Evolutionary conservation across 2,329 filamentous ascomycete species (phyloP), one percentile per base, ranked within the genome.

Genomic region (Apiospora saccharicola): DNA sequence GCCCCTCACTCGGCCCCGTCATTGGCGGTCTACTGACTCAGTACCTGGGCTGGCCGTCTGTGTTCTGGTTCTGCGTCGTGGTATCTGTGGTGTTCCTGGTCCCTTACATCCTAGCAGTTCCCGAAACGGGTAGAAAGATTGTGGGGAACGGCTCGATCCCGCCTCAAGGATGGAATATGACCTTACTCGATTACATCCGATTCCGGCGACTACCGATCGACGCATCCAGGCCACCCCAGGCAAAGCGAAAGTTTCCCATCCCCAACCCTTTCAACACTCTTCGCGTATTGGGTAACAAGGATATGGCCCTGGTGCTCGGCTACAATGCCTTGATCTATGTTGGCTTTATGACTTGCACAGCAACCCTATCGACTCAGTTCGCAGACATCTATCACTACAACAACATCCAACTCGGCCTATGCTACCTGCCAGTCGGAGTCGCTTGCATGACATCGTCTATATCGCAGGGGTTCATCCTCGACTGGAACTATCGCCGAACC

Each of bases 401-500:
- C 75, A 84, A 88, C 61, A 80, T 90, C 16, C 81, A 87, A 74
- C 83, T 88, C 41, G 88, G 88, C 3, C 81, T 90, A 3, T 88
- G 88, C 74, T 90, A 87, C 75, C 81, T 90, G 16, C 87, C 88
- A 0, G 86, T 89, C 70, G 88, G 88, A 0, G 77, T 85, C 2
- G 87, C 87, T 4, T 88, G 86, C 72, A 86, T 83, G 51, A 72
- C 85, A 13, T 84, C 87, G 0, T 84, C 86, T 16, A 75, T 89
- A 37, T 78, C 80, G n/a, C 88, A 89, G 73, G 92, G 93, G 6
- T 86, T 86, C 74, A 77, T 89, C 7, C 82, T 89, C 68, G 88
- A 90, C 80, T 91, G 89, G 86, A 95, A 95, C 80, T 97, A 93
- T 80, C 86, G 90, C 8, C 88, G 92, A 51, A 87, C 91, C 67